Evolutionary conservation across 148 eudicot genomes (phyloP).

Genomic region (Selenicereus undatus): DNA sequence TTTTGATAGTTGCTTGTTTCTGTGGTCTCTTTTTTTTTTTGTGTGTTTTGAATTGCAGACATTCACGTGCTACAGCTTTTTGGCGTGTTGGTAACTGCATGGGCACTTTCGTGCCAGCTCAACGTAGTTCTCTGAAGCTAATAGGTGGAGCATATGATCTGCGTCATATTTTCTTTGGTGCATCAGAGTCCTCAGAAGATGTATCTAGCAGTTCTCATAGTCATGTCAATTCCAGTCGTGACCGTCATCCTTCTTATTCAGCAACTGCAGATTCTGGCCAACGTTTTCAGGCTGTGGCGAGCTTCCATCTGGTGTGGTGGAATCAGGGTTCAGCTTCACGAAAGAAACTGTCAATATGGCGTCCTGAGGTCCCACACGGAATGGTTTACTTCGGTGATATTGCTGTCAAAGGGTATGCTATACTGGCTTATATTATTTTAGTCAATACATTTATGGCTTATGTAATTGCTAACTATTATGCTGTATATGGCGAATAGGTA

Average conservation of each 20-base stretch:
- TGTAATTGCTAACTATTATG: background rate
- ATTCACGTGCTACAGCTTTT: conserved; percentile 44
- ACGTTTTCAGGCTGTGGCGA: conserved; percentile 66
- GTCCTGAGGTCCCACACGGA: conserved; percentile 77
- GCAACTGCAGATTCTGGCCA: conserved; percentile 47
- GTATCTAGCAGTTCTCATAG: conserved; percentile 25
- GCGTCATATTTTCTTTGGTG: conserved; percentile 61
- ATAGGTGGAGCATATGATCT: conserved; percentile 73
- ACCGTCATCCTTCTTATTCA: conserved; percentile 30
- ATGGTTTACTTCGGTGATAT: conserved; percentile 96
- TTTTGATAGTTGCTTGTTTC: background rate
- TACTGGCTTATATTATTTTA: conserved; percentile 1
- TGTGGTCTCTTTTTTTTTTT: background rate
- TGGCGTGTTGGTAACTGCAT: conserved; percentile 93
- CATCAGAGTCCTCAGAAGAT: conserved; percentile 38
- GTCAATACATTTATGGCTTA: conserved; percentile 8
- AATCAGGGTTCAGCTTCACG: conserved; percentile 78
- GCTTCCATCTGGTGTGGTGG: conserved; percentile 87
- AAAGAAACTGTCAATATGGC: conserved; percentile 88
- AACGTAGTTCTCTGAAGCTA: conserved; percentile 45
- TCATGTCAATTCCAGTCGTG: conserved; percentile 30
- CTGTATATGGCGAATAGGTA: conserved; percentile 44
- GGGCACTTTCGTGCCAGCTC: conserved; percentile 88
- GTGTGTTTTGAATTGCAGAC: conserved; percentile 33
- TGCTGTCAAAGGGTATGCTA: conserved; percentile 77